Conservation (phyloP, 352 stramenopile species). For the Phytophthora meadii region DNA sequence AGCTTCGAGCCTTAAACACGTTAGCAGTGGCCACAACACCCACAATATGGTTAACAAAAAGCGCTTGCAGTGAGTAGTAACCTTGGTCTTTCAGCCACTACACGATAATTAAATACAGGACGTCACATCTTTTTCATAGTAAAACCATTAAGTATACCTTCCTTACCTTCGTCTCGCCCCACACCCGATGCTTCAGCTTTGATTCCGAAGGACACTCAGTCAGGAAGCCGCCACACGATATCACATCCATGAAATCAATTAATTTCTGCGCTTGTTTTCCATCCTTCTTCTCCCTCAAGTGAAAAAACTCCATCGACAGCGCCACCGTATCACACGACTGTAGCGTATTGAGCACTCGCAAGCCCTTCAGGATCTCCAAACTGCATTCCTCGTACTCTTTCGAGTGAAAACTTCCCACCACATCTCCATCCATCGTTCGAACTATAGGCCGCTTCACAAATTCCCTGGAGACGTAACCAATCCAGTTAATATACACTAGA, state of each 20-base stretch:
- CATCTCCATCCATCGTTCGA: slow-evolving; percentile 59
- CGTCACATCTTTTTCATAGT: not conserved
- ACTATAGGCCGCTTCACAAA: slow-evolving; percentile 62
- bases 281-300: slow-evolving; percentile 3
- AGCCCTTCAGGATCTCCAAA: slow-evolving; percentile 32
- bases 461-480: slow-evolving; percentile 45
- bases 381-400: slow-evolving; percentile 56
- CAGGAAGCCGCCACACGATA: slow-evolving; percentile 70
- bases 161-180: slow-evolving; percentile 57
- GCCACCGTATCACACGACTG: slow-evolving; percentile 78
- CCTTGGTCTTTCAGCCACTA: slow-evolving; percentile 71
- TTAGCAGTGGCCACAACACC: slow-evolving; percentile 15
- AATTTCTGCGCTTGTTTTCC: slow-evolving; percentile 24
- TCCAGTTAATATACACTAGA: slow-evolving; percentile 2
- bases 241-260: slow-evolving; percentile 52
- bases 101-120: not conserved
- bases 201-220: slow-evolving; percentile 40
- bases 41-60: slow-evolving; percentile 84
- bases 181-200: slow-evolving; percentile 43
- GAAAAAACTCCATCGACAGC: slow-evolving; percentile 53
- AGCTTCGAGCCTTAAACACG: slow-evolving; percentile 2
- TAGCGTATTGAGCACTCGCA: slow-evolving; percentile 68
- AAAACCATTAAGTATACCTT: not conserved
- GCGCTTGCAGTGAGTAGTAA: slow-evolving; percentile 71
- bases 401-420: slow-evolving; percentile 57